Evolutionary conservation across 2,329 filamentous ascomycete genomes (phyloP), one percentile per base, ranked within the genome.

Genomic region (Hypoxylon sp.): DNA sequence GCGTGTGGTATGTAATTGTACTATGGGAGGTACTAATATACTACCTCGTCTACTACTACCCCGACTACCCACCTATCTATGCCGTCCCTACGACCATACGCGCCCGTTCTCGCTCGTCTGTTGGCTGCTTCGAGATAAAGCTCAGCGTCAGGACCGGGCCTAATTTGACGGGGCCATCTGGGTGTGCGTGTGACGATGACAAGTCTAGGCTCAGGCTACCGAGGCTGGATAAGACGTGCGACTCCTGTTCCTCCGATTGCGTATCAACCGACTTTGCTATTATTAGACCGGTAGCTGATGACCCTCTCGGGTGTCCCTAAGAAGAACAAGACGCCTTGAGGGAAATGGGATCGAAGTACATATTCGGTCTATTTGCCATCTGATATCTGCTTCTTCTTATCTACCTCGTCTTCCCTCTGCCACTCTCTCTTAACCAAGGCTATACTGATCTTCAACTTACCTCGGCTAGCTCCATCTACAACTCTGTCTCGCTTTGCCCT

Each of bases 161-260:
- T 24, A 17, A n/a, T n/a, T 53, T 48, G 49, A 46, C 50, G 26
- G 49, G 48, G 41, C 55, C 48, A n/a, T n/a, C n/a, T n/a, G 26
- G 27, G 38, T 58, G 55, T 24, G 55, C 59, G 55, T 59, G 59
- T 62, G 59, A 62, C 51, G 45, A 58, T 49, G 51, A 55, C 58
- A 37, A 29, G 48, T 46, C 42, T 46, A 18, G 40, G 31, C 48
- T 53, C n/a, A 31, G 38, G 31, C 49, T 40, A 40, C 17, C 9
- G 21, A 40, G 17, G 35, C 35, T 35, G 37, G 29, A 31, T 37
- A 35, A n/a, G n/a, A n/a, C n/a, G 42, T 15, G 41, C 21, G 26
- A 53, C 48, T 57, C 33, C 41, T 50, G 20, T 13, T 42, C 40
- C 55, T 59, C 59, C 55, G 52, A 59, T 59, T 38, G 50, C 59